These are phyloP conservation scores for Brassica incana DNA, from an alignment of 345 rosid species.

Conservation along the genomic window DNA sequence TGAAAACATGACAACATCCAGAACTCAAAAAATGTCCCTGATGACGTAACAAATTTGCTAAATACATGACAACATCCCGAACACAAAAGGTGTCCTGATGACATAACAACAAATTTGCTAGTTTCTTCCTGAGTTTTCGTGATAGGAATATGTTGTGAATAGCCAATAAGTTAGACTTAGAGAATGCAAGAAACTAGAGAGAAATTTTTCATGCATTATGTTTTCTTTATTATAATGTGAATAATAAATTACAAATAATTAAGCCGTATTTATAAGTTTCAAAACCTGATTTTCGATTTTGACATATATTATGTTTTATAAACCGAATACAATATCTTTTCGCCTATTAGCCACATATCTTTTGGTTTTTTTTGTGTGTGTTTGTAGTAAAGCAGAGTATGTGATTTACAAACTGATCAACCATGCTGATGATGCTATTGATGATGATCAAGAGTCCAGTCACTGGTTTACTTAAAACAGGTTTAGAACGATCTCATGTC, in stretches of 20 bases:
- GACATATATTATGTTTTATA: background rate
- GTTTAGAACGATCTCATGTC: background rate
- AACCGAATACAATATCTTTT: background rate
- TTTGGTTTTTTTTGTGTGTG: background rate
- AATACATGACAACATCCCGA: background rate
- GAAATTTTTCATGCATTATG: background rate
- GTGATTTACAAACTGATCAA: conserved; percentile 60
- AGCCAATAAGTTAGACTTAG: conserved; percentile 58
- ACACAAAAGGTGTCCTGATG: background rate
- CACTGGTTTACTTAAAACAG: too few species aligned
- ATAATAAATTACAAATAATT: background rate
- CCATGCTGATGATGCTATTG: background rate
- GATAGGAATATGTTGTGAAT: background rate
- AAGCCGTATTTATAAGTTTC: background rate
- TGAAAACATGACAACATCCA: background rate
- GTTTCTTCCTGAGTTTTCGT: background rate
- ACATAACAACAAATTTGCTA: background rate
- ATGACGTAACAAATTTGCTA: background rate
- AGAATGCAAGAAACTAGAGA: background rate
- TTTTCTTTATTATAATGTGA: background rate
- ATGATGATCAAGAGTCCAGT: background rate
- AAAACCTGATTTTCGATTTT: background rate
- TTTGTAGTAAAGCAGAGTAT: conserved; percentile 69
- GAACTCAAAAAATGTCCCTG: background rate
- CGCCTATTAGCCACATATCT: background rate